Percentiles rank a stretch among this genome's conserved stretches.
These are phyloP conservation scores for Picea glauca DNA, from an alignment of 75 land plant genomes.

Conservation along the genomic window DNA sequence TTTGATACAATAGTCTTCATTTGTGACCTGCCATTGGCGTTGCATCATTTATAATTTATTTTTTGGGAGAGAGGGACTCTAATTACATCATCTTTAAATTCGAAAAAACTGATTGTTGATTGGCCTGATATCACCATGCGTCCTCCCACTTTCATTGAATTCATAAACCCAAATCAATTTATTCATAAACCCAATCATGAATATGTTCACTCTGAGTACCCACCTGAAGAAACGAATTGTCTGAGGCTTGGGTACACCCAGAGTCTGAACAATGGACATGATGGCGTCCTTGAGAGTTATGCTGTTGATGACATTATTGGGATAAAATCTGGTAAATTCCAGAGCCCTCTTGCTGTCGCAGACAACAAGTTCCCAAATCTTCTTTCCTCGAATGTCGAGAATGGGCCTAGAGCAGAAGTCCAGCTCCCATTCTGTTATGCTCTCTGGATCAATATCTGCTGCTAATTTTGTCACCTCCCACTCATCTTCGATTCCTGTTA, in stretches of 20 bases:
- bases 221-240: conserved; percentile 86
- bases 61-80: not conserved
- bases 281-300: conserved; percentile 82
- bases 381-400: conserved; percentile 89
- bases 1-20: conserved; percentile 89
- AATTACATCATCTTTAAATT: not conserved
- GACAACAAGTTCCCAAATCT: conserved; percentile 94
- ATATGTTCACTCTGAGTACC: not conserved
- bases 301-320: conserved; percentile 97
- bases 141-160: not conserved
- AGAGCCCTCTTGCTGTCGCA: conserved; percentile 74
- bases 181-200: not conserved
- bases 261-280: conserved; percentile 44
- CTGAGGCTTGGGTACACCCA: conserved; percentile 82
- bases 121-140: not conserved
- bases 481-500: not conserved
- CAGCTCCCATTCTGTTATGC: conserved; percentile 87
- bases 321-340: conserved; percentile 81
- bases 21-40: conserved; percentile 56
- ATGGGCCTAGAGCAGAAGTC: conserved; percentile 98
- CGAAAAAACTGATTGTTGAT: not conserved
- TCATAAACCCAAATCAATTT: not conserved
- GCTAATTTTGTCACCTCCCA: conserved; percentile 53
- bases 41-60: no score
- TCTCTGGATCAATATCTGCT: conserved; percentile 50